A percentile compares a stretch with the other conserved stretches of the same genome.
phyloP scores from a whole-genome alignment of 805 yeast species.

The Ogataea salicorniae region DNA sequence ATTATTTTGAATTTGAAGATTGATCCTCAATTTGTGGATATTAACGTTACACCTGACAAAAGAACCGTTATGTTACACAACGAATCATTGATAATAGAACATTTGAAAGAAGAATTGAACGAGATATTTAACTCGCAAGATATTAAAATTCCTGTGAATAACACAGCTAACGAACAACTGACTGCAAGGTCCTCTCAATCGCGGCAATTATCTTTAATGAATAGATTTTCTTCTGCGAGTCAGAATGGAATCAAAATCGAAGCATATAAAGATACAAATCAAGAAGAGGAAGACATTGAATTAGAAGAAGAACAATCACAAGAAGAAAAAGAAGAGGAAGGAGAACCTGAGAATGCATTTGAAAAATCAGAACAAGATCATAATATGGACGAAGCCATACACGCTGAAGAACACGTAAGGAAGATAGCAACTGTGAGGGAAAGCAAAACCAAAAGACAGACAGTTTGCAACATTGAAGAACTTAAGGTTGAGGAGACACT shows the following conservation, averaged over 20 bases:
- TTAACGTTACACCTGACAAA: slow-evolving; percentile 92
- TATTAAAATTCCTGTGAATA: slow-evolving; percentile 22
- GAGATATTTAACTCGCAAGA: slow-evolving; percentile 39
- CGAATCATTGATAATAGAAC: slow-evolving; percentile 56
- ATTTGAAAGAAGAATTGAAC: slow-evolving; percentile 45
- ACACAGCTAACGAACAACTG: neutral
- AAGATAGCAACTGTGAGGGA: too few relatives aligned
- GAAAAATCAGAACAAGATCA: too few relatives aligned
- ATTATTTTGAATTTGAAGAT: slow-evolving; percentile 56
- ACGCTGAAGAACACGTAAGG: too few relatives aligned
- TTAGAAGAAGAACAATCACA: slow-evolving; percentile 3
- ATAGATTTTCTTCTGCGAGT: slow-evolving; percentile 1
- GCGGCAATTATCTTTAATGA: slow-evolving; percentile 1
- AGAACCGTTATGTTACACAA: slow-evolving; percentile 62
- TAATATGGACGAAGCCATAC: too few relatives aligned
- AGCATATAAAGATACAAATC: slow-evolving; percentile 1
- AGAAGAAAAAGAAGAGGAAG: neutral
- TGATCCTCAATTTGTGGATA: slow-evolving; percentile 54
- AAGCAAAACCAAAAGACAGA: too few relatives aligned
- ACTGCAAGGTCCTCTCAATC: neutral
- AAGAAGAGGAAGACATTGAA: slow-evolving; percentile 6
- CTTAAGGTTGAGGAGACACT: too few relatives aligned
- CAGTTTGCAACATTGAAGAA: too few relatives aligned
- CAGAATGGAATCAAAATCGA: too few relatives aligned
- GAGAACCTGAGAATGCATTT: too few relatives aligned